These are phyloP conservation scores for Cyberlindnera maclurae DNA, from an alignment of 805 yeast genomes.

Conservation along the genomic window DNA sequence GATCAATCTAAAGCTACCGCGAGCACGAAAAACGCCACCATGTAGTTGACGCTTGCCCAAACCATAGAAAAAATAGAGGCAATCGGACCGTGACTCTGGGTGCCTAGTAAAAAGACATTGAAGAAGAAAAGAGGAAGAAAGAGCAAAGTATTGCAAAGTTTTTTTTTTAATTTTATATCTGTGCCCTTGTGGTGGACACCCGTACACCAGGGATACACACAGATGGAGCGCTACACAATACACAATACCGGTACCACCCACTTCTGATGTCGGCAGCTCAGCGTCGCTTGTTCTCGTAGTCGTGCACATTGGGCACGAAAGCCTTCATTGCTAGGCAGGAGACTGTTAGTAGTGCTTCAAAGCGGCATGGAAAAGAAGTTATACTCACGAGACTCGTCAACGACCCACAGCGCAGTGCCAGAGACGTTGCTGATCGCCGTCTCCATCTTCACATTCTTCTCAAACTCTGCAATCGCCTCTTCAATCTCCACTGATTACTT, in stretches of 20 bases:
- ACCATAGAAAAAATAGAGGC: conserved; percentile 24
- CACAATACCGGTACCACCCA: no score
- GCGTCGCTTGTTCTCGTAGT: conserved; percentile 40
- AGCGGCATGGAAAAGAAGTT: background rate
- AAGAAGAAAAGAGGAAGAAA: conserved; percentile 9
- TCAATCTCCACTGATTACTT: conserved; percentile 35
- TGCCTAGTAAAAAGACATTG: conserved; percentile 46
- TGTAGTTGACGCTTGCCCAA: conserved; percentile 19
- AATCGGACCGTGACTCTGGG: conserved; percentile 56
- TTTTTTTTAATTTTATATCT: no score
- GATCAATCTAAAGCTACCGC: conserved; percentile 77
- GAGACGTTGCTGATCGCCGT: conserved; percentile 48
- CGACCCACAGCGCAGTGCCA: conserved; percentile 53
- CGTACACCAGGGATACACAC: conserved; percentile 9
- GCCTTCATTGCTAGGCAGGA: conserved; percentile 32
- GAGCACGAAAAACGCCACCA: conserved; percentile 61
- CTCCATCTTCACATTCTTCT: conserved; percentile 49
- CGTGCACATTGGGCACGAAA: conserved; percentile 52
- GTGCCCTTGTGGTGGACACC: no score
- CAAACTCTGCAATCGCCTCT: conserved; percentile 47
- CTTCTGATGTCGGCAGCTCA: no score
- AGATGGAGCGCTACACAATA: no score
- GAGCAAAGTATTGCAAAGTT: conserved; percentile 1
- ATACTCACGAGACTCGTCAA: conserved; percentile 35
- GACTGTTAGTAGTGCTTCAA: conserved; percentile 3